These are phyloP conservation scores for Eutypella sp. DNA, from an alignment of 2,329 filamentous ascomycete genomes.

Conservation along the genomic window DNA sequence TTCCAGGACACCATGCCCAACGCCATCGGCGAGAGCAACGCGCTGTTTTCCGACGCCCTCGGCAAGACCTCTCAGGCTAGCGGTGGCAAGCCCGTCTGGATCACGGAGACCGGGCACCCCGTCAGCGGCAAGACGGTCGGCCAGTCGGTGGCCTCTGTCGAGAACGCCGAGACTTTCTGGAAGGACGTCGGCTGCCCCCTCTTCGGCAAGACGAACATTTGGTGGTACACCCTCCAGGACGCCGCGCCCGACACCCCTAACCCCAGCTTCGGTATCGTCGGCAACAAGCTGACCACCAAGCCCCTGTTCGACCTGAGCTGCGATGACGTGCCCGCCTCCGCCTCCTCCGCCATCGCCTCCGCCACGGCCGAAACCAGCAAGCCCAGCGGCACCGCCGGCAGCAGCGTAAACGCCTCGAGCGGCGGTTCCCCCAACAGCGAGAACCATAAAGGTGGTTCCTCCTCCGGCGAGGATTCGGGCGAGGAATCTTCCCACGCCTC, in stretches of 20 bases:
- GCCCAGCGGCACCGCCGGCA: slow-evolving; percentile 10
- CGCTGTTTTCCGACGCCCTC: slow-evolving; percentile 65
- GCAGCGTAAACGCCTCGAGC: too few relatives aligned
- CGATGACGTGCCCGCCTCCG: slow-evolving; percentile 29
- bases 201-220: slow-evolving; percentile 61
- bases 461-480: slow-evolving; percentile 10
- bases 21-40: slow-evolving; percentile 56
- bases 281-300: slow-evolving; percentile 44
- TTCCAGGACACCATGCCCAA: slow-evolving; percentile 68
- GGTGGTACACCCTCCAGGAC: slow-evolving; percentile 76
- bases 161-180: slow-evolving; percentile 79
- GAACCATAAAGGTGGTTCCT: too few relatives aligned
- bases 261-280: slow-evolving; percentile 68
- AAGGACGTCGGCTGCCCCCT: slow-evolving; percentile 69
- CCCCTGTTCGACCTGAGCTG: slow-evolving; percentile 63
- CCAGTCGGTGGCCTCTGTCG: slow-evolving; percentile 55
- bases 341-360: slow-evolving; percentile 15
- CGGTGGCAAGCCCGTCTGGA: slow-evolving; percentile 69
- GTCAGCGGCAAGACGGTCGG: slow-evolving; percentile 61
- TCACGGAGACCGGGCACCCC: slow-evolving; percentile 88
- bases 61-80: slow-evolving; percentile 53
- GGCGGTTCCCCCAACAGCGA: too few relatives aligned
- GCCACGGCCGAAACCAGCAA: slow-evolving; percentile 13
- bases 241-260: slow-evolving; percentile 51
- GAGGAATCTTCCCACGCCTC: slow-evolving; percentile 21